A percentile compares a stretch with the other conserved stretches of the same genome.
Conservation (phyloP, 257 asterid genomes). For the Solanum clarkiae region DNA sequence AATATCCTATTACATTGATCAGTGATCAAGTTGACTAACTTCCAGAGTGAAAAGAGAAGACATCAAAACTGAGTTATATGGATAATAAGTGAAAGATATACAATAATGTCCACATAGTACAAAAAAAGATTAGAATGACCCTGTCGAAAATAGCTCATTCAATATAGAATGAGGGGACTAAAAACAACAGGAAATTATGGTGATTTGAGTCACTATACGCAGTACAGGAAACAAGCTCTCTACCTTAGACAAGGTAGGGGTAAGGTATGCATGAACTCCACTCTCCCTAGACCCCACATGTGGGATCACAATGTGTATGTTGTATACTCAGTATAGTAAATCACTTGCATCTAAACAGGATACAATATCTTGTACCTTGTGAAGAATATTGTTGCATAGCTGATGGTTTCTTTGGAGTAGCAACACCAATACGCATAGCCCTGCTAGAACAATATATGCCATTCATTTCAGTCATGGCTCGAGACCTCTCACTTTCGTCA, state of each 20-base stretch:
- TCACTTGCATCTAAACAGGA: not conserved
- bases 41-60: not conserved
- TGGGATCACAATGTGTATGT: not conserved
- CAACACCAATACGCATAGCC: slow-evolving; percentile 87
- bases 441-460: slow-evolving; percentile 85
- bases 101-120: not conserved
- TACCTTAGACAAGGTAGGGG: not conserved
- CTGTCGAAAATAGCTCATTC: not conserved
- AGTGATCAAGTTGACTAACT: not conserved
- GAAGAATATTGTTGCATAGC: slow-evolving; percentile 70
- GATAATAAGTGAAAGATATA: not conserved
- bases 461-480: slow-evolving; percentile 91
- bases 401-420: slow-evolving; percentile 82
- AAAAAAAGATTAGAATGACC: not conserved
- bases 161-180: not conserved
- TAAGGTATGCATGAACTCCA: not conserved
- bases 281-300: not conserved
- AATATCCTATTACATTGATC: not conserved
- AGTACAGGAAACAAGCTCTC: not conserved
- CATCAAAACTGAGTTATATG: not conserved
- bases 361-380: slow-evolving; percentile 51
- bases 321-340: not conserved
- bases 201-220: not conserved
- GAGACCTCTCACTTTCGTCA: slow-evolving; percentile 76
- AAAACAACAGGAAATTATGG: not conserved